These are phyloP conservation scores for Coriaria nepalensis DNA, from an alignment of 306 rosid genomes.

Conservation along the genomic window DNA sequence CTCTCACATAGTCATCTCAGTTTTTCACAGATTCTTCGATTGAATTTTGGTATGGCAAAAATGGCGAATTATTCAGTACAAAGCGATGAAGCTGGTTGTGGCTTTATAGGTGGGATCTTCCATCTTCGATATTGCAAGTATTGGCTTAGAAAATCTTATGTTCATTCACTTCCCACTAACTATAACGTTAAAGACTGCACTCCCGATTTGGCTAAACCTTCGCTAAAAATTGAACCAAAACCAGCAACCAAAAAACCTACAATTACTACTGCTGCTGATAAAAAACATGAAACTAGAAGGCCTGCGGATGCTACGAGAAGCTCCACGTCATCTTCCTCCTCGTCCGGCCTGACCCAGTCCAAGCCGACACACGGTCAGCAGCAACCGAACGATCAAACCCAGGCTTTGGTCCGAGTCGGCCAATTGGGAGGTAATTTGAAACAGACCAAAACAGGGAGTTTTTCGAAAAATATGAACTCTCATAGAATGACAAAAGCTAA, in stretches of 20 bases:
- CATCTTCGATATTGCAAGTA: conserved; percentile 18
- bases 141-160: conserved; percentile 52
- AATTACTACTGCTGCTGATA: conserved; percentile 20
- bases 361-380: neutral
- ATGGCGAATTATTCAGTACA: conserved; percentile 24
- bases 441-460: conserved; percentile 26
- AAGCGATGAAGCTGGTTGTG: conserved; percentile 41
- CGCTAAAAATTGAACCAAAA: conserved; percentile 18
- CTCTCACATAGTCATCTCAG: conserved; percentile 4
- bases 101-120: conserved; percentile 51
- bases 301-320: conserved; percentile 51
- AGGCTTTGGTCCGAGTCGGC: conserved; percentile 21
- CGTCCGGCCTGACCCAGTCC: too few relatives aligned
- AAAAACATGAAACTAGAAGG: conserved; percentile 23
- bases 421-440: conserved; percentile 29
- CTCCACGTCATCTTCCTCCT: conserved; percentile 43
- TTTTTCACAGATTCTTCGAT: conserved; percentile 7
- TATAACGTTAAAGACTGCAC: conserved; percentile 9
- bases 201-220: conserved; percentile 3
- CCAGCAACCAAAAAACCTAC: conserved; percentile 21
- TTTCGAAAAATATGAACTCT: conserved; percentile 33
- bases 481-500: too few relatives aligned
- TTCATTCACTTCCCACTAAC: conserved; percentile 56
- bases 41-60: conserved; percentile 29
- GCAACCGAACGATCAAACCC: conserved; percentile 17